Evolutionary conservation across 129 eudicot species (phyloP).

Genomic region (Lactuca sativa): DNA sequence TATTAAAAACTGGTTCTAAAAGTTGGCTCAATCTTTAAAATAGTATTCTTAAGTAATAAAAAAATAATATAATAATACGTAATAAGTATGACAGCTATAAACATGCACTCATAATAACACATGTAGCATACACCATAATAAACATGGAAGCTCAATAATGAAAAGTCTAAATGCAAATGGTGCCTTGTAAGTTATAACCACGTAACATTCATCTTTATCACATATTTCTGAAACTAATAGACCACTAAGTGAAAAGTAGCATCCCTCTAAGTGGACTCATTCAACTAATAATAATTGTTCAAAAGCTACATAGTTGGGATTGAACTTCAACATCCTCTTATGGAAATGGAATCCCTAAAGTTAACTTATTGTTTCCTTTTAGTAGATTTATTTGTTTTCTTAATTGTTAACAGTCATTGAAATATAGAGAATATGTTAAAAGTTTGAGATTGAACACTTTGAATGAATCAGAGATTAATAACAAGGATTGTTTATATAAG

Average conservation of each 20-base stretch:
- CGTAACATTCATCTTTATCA: background rate
- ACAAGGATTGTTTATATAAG: too few species aligned
- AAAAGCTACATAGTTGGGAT: background rate
- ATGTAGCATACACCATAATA: conserved; percentile 5
- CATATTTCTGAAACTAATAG: conserved; percentile 6
- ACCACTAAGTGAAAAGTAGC: background rate
- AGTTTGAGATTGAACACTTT: too few species aligned
- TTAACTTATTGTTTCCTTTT: too few species aligned
- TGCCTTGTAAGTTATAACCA: background rate
- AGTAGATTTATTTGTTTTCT: too few species aligned
- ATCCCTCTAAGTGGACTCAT: conserved; percentile 1
- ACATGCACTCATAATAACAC: conserved; percentile 15
- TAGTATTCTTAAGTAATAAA: background rate
- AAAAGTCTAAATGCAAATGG: background rate
- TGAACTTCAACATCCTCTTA: conserved; percentile 14
- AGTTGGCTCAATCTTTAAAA: conserved; percentile 21
- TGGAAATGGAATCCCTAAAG: background rate
- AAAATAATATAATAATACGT: background rate
- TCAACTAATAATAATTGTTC: background rate
- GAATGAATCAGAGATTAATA: too few species aligned
- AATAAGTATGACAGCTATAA: conserved; percentile 22
- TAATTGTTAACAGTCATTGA: too few species aligned
- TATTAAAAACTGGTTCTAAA: conserved; percentile 22
- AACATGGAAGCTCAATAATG: background rate
- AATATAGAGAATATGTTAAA: too few species aligned